phyloP scores from a whole-genome alignment of 2,329 filamentous ascomycete genomes.

The Epichloe bromicola region DNA sequence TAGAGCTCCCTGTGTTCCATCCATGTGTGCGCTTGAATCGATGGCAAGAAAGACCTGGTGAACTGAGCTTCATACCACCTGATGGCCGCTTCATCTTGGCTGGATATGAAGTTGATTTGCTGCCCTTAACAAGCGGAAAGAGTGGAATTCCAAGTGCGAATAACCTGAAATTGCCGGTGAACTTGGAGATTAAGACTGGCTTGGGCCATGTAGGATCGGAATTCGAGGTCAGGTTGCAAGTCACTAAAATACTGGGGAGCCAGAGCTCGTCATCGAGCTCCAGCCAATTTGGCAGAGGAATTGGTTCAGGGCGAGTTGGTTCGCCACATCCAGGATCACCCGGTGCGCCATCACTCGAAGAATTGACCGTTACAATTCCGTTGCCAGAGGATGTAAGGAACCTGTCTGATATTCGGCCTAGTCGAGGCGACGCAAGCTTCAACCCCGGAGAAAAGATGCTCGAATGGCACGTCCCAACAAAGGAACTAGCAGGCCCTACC shows the following conservation, averaged over 20 bases:
- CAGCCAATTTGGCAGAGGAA: conserved; percentile 28
- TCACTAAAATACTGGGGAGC: conserved; percentile 50
- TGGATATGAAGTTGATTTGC: conserved; percentile 84
- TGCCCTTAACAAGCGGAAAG: conserved; percentile 54
- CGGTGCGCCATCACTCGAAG: conserved; percentile 53
- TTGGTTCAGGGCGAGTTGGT: conserved; percentile 26
- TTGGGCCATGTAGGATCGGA: conserved; percentile 65
- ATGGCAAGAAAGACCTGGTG: conserved; percentile 80
- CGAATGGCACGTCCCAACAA: conserved; percentile 72
- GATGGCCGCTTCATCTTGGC: conserved; percentile 89
- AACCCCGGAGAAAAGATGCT: conserved; percentile 57
- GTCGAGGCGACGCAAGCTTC: conserved; percentile 73
- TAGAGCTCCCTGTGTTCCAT: conserved; percentile 89
- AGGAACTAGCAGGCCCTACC: conserved; percentile 56
- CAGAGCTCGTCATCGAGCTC: conserved; percentile 19
- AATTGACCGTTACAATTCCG: conserved; percentile 65
- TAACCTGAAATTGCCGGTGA: conserved; percentile 68
- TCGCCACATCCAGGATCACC: conserved; percentile 39
- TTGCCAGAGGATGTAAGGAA: conserved; percentile 70
- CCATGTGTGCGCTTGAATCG: conserved; percentile 83
- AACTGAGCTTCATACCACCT: conserved; percentile 90
- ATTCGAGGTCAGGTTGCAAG: conserved; percentile 72
- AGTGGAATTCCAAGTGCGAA: conserved; percentile 41
- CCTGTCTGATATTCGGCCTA: conserved; percentile 67
- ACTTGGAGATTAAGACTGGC: conserved; percentile 67